Evolutionary conservation across 202 grass and related monocot genomes (phyloP).

Genomic region (Schoenoplectus triqueter): DNA sequence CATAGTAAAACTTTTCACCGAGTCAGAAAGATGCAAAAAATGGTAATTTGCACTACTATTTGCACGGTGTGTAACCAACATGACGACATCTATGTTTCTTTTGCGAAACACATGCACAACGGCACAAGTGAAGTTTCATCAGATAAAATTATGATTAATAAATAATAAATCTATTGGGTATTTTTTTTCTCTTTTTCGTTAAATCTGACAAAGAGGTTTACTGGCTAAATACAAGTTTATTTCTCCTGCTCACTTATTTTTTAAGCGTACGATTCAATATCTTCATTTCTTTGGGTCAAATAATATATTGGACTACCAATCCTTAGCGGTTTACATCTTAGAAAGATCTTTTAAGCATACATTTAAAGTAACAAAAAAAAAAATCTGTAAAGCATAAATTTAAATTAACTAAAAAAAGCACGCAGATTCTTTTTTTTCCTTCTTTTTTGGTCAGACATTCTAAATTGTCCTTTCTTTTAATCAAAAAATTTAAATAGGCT

Average conservation of each 20-base stretch:
- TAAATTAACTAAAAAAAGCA: neutral
- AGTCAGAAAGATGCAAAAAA: neutral
- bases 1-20: too few species aligned
- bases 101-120: neutral
- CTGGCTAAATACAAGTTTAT: too few species aligned
- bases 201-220: neutral
- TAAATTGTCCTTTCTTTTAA: neutral
- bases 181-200: neutral
- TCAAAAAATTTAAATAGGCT: too few species aligned
- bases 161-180: neutral
- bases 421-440: neutral
- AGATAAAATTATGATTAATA: neutral
- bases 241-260: too few species aligned
- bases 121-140: neutral
- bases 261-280: too few species aligned
- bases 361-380: neutral
- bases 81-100: neutral
- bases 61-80: neutral
- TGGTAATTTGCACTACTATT: neutral
- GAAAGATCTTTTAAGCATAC: constrained; percentile 11
- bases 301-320: neutral
- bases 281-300: neutral
- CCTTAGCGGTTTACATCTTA: neutral
- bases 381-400: neutral
- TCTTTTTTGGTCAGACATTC: neutral